These are phyloP conservation scores for Schoenoplectus tabernaemontani DNA, from an alignment of 202 grass and related monocot genomes.

Conservation along the genomic window DNA sequence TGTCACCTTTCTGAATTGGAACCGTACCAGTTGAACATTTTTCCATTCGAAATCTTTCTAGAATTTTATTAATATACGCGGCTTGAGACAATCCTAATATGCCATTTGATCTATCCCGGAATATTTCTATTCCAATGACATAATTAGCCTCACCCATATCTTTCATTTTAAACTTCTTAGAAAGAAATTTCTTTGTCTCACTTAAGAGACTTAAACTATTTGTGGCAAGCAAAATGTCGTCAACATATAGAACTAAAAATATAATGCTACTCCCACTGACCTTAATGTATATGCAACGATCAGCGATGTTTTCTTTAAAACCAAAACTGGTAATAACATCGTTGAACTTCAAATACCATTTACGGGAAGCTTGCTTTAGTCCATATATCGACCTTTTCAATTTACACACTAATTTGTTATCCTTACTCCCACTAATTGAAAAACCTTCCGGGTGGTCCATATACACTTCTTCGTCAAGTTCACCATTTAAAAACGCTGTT, in stretches of 20 bases:
- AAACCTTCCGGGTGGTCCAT: neutral
- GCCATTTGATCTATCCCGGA: neutral
- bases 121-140: conserved; percentile 14
- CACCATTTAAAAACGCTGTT: no score
- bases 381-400: neutral
- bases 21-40: neutral
- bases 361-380: neutral
- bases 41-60: neutral
- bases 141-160: neutral
- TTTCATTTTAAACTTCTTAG: neutral
- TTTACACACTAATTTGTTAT: neutral
- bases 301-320: no score
- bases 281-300: no score
- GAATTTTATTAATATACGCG: conserved; percentile 3
- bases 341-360: neutral
- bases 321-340: no score
- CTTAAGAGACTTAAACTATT: no score
- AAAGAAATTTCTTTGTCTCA: no score
- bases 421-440: neutral
- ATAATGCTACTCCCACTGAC: no score
- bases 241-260: no score
- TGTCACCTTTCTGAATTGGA: conserved; percentile 9
- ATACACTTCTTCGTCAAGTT: no score
- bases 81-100: neutral
- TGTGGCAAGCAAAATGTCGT: no score